Conservation (phyloP, 306 rosid genomes). For the Begonia fuchsioides region DNA sequence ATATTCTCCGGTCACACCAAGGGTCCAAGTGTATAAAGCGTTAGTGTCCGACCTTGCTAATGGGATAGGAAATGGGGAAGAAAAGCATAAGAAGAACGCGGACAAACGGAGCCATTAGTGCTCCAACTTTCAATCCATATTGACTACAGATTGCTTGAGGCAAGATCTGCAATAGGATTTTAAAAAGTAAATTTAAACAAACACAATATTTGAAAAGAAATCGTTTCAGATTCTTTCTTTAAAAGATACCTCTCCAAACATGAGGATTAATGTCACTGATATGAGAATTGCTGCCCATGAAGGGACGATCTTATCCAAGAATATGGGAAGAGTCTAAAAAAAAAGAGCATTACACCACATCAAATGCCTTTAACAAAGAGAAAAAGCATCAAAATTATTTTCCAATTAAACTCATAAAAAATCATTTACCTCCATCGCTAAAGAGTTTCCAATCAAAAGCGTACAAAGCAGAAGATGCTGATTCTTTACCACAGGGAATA, state of each 20-base stretch:
- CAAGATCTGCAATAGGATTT: slow-evolving; percentile 9
- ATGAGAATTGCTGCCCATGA: slow-evolving; percentile 36
- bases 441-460: slow-evolving; percentile 48
- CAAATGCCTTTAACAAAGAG: not conserved
- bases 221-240: not conserved
- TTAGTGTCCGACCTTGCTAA: slow-evolving; percentile 30
- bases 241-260: slow-evolving; percentile 38
- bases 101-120: slow-evolving; percentile 25
- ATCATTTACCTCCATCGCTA: slow-evolving; percentile 50
- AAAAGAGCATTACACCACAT: slow-evolving; percentile 33
- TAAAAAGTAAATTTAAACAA: not conserved
- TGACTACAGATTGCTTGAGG: slow-evolving; percentile 8
- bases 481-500: slow-evolving; percentile 48
- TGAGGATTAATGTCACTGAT: slow-evolving; percentile 32
- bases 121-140: slow-evolving; percentile 10
- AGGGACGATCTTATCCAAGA: slow-evolving; percentile 35
- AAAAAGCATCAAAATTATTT: too few relatives aligned
- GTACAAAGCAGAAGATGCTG: slow-evolving; percentile 65
- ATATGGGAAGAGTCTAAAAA: slow-evolving; percentile 37
- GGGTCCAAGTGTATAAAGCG: not conserved
- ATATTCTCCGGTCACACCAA: too few relatives aligned
- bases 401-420: not conserved
- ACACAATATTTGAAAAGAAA: not conserved
- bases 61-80: slow-evolving; percentile 58
- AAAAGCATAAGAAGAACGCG: slow-evolving; percentile 37